Percentiles rank a stretch among this genome's conserved stretches.
phyloP scores from a whole-genome alignment of 352 stramenopile genomes.

The Saprolegnia parasitica region DNA sequence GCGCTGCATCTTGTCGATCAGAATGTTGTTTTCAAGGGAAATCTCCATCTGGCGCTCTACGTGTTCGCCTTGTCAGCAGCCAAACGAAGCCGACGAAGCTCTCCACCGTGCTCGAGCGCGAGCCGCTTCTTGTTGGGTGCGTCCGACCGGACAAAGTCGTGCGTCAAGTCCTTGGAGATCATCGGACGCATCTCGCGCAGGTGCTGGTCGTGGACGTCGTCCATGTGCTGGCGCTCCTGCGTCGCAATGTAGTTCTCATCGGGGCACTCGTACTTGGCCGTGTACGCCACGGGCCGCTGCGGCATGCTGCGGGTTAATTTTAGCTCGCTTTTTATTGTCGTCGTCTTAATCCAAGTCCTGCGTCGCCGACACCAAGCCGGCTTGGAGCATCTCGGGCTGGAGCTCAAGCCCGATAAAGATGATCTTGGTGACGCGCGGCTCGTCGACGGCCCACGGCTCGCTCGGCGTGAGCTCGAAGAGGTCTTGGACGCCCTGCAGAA shows the following conservation, averaged over 20 bases:
- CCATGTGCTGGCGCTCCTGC: slow-evolving; percentile 10
- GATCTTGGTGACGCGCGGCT: slow-evolving; percentile 13
- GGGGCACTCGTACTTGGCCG: slow-evolving; percentile 11
- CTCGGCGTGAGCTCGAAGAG: slow-evolving; percentile 53
- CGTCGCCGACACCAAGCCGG: background rate
- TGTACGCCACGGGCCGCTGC: slow-evolving; percentile 21
- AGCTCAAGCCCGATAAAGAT: slow-evolving; percentile 20
- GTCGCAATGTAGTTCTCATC: slow-evolving; percentile 14
- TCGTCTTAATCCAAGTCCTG: background rate
- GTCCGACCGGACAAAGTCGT: background rate
- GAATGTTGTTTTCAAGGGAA: slow-evolving; percentile 10
- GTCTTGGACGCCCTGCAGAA: slow-evolving; percentile 79
- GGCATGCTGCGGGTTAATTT: background rate
- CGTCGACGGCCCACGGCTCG: slow-evolving; percentile 10
- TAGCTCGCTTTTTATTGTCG: background rate
- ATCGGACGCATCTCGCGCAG: slow-evolving; percentile 7
- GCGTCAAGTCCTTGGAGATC: slow-evolving; percentile 13
- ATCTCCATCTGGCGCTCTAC: slow-evolving; percentile 19
- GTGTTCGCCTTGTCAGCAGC: too few relatives aligned
- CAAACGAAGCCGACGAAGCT: background rate
- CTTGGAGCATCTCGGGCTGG: background rate
- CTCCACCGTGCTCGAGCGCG: slow-evolving; percentile 5
- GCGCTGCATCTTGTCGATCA: slow-evolving; percentile 14
- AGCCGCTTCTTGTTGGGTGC: slow-evolving; percentile 24
- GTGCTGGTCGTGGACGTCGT: slow-evolving; percentile 9